Conservation (phyloP, 345 rosid genomes). For the Balakata baccata region DNA sequence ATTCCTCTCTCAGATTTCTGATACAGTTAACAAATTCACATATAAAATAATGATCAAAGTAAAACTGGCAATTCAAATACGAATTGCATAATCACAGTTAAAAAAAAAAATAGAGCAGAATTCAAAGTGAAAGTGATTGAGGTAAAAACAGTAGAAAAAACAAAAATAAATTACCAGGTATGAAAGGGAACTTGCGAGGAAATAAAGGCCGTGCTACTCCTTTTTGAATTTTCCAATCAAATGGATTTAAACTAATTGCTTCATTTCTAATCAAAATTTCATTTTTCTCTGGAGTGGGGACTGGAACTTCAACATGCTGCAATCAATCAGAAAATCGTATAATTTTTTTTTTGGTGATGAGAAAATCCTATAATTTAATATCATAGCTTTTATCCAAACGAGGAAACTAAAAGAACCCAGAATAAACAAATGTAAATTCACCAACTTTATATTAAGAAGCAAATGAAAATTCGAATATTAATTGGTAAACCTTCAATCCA, state of each 20-base stretch:
- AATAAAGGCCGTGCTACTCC: conserved; percentile 33
- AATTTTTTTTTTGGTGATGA: no score
- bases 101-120: background rate
- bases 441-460: background rate
- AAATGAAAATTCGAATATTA: background rate
- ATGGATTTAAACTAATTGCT: conserved; percentile 33
- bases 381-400: no score
- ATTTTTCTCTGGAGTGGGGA: conserved; percentile 21
- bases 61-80: background rate
- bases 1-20: no score
- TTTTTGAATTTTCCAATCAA: conserved; percentile 39
- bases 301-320: conserved; percentile 27
- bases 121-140: no score
- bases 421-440: background rate
- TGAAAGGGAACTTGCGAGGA: conserved; percentile 33
- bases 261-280: conserved; percentile 36
- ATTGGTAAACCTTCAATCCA: conserved; percentile 33
- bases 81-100: background rate
- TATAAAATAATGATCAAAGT: background rate
- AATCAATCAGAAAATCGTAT: background rate
- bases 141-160: background rate
- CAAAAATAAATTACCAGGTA: conserved; percentile 24
- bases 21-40: background rate
- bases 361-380: background rate
- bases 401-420: background rate